Conservation (phyloP, 2,329 filamentous ascomycete species). For the Grosmannia penicillata region DNA sequence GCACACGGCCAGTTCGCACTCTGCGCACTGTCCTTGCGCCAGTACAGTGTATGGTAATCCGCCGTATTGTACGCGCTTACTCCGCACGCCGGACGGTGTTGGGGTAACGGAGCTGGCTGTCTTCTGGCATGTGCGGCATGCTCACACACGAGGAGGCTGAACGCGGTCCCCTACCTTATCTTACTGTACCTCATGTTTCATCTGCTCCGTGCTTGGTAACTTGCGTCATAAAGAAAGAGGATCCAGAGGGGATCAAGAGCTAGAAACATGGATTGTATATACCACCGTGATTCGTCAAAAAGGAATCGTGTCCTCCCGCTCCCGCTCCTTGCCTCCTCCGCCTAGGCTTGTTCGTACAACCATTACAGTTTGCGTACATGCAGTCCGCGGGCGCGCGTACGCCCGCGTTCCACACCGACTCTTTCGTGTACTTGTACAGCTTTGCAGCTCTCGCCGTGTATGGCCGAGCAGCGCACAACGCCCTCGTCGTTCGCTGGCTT, state of each 20-base stretch:
- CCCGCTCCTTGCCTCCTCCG: not conserved
- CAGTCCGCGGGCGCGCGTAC: not conserved
- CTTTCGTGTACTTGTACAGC: not conserved
- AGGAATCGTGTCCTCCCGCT: not conserved
- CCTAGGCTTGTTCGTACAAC: not conserved
- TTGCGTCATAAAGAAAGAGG: not conserved
- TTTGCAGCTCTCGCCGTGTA: no score
- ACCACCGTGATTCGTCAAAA: constrained; percentile 1
- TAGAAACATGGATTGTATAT: constrained; percentile 3
- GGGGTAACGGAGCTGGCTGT: no score
- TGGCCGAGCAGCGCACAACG: no score
- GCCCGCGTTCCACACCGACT: not conserved
- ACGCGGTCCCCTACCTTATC: not conserved
- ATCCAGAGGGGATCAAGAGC: not conserved
- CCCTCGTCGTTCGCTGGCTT: not conserved
- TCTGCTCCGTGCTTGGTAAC: not conserved
- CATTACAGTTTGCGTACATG: not conserved
- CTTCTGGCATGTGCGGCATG: not conserved
- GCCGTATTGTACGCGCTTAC: no score
- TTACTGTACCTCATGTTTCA: not conserved
- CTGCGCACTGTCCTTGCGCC: no score
- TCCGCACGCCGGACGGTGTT: no score
- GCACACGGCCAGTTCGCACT: no score
- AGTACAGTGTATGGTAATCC: no score
- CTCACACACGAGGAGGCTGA: no score